Evolutionary conservation across 208 protist species (phyloP).

Genomic region (Porcisia hertigi): DNA sequence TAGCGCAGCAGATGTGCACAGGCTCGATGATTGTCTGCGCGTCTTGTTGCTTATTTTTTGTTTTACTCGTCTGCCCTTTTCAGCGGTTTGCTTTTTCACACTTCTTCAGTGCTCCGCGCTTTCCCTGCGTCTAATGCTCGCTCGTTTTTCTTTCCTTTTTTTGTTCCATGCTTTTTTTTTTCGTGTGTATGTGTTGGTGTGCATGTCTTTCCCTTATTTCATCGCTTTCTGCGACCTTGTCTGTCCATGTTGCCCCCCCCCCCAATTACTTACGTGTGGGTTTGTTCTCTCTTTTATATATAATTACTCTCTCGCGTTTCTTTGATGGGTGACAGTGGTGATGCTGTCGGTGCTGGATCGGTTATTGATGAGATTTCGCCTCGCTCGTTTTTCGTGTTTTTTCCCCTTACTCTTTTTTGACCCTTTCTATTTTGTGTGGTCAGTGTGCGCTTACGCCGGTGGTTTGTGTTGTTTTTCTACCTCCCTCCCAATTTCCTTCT

Average conservation of each 20-base stretch:
- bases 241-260: background rate
- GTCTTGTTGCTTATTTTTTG: background rate
- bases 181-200: background rate
- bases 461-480: background rate
- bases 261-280: conserved; percentile 5
- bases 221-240: background rate
- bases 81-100: too few species aligned
- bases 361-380: background rate
- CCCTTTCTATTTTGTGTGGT: conserved; percentile 3
- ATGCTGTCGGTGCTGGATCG: background rate
- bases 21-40: background rate
- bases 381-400: background rate
- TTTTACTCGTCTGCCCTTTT: background rate
- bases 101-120: background rate
- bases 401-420: background rate
- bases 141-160: background rate
- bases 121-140: background rate
- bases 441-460: background rate
- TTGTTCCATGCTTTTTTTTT: background rate
- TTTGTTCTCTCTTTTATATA: background rate
- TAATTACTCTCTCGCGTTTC: background rate
- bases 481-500: background rate
- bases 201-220: background rate
- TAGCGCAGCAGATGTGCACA: background rate
- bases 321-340: background rate